Base-by-base conservation (phyloP, 2,329 filamentous ascomycete genomes). In the Fusarium continuum region DNA sequence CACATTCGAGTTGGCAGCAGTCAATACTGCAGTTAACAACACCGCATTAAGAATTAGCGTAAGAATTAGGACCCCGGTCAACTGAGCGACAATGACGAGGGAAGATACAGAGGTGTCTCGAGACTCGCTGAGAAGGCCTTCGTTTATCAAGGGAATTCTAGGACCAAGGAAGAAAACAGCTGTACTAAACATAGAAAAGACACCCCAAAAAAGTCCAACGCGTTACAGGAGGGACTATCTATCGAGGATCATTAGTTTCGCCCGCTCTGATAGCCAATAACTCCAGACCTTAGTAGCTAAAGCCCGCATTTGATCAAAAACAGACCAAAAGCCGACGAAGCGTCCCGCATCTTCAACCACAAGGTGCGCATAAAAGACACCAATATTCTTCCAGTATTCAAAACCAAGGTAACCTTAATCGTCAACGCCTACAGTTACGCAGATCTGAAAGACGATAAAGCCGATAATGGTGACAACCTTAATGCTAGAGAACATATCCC, bases 41-140 rank as follows among this genome's bases (percentile, higher is more conserved):
- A 85, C 85, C 28, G 82, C 88, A 69, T 91, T 91, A 76, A 91
- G 87, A 61, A 91, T 81, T 35, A 83, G 85, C 62, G 88, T 84
- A 2, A 91, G 81, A 1, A 82, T 82, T 2, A 78, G 75, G 65
- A 93, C 91, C 7, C 85, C 82, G 4, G 89, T 82, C 9, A 84
- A 79, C 69, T 87, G 82, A 76, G 92, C 91, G 22, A 88, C 88
- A 55, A 88, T 84, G 19, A 88, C 85, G 72, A 88, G 85, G 1
- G 88, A 88, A 13, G 84, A 88, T 3, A 86, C 83, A 4, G 80
- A 82, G 6, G 86, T 70, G 74, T 78, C 16, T 1, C 61, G 56
- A 79, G 84, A 3, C 77, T 83, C 84, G 47, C 83, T 84, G 22
- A 84, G 46, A 11, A 65, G 84, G 82, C 72, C 54, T 84, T 80